Conservation (phyloP, 441 rosid species). For the Croton setiger region DNA sequence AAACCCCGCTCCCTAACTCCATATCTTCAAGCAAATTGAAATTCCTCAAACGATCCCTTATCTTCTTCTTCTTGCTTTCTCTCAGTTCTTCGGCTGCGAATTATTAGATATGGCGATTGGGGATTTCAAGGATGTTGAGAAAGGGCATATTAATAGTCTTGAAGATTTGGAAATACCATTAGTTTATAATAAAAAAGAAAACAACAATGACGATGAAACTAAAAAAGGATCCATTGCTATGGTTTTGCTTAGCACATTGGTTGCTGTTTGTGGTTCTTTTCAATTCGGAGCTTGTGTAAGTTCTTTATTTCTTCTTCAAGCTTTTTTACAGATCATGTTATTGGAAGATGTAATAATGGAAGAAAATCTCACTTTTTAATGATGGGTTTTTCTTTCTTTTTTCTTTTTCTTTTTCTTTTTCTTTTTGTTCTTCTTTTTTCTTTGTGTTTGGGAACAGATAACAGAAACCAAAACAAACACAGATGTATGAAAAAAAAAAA, state of each 20-base stretch:
- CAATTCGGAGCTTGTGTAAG: slow-evolving; percentile 89
- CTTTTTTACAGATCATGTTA: background rate
- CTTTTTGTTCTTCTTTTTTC: slow-evolving; percentile 21
- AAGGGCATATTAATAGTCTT: slow-evolving; percentile 37
- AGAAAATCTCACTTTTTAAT: too few relatives aligned
- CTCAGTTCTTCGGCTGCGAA: slow-evolving; percentile 1
- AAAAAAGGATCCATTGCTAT: slow-evolving; percentile 48
- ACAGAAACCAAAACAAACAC: slow-evolving; percentile 13
- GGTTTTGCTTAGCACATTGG: slow-evolving; percentile 76
- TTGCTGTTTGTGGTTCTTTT: slow-evolving; percentile 86
- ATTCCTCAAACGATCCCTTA: background rate
- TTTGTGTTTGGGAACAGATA: slow-evolving; percentile 22
- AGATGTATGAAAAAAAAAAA: background rate
- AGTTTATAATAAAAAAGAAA: slow-evolving; percentile 23
- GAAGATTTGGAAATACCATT: slow-evolving; percentile 54
- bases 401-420: background rate
- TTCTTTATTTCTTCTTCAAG: background rate
- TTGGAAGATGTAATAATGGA: background rate
- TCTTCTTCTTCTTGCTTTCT: background rate
- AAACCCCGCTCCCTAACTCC: background rate
- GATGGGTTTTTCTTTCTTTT: too few relatives aligned
- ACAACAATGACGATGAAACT: background rate
- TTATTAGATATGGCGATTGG: slow-evolving; percentile 39
- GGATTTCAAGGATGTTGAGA: slow-evolving; percentile 43
- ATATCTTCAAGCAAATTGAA: background rate